Evolutionary conservation across 352 stramenopile genomes (phyloP).

Genomic region (Pythium rhizo-oryzae): DNA sequence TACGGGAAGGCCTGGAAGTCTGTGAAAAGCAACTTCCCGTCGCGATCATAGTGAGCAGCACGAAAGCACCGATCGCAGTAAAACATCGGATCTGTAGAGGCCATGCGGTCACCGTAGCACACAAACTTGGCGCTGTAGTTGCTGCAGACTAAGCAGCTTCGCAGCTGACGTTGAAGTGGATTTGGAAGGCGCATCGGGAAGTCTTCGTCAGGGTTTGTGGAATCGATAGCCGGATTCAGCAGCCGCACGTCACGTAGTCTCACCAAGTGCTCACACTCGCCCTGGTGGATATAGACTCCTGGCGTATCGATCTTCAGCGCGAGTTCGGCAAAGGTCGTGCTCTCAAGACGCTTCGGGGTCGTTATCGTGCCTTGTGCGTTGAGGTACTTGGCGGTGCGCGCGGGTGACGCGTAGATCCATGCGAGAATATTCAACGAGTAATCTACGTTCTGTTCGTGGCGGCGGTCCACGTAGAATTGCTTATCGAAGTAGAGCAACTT

Average conservation of each 20-base stretch:
- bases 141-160: conserved; percentile 74
- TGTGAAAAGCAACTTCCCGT: conserved; percentile 59
- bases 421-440: conserved; percentile 56
- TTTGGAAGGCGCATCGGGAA: conserved; percentile 76
- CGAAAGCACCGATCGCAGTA: conserved; percentile 79
- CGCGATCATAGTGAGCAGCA: conserved; percentile 56
- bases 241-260: conserved; percentile 66
- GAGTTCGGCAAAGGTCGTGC: conserved; percentile 41
- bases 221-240: conserved; percentile 49
- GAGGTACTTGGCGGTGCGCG: conserved; percentile 36
- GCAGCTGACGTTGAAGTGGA: conserved; percentile 42
- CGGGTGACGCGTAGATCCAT: conserved; percentile 55
- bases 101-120: conserved; percentile 74
- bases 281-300: conserved; percentile 74
- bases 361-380: neutral
- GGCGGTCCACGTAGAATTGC: conserved; percentile 64
- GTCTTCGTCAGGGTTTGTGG: conserved; percentile 23
- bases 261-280: conserved; percentile 77
- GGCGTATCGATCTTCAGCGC: conserved; percentile 56
- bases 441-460: conserved; percentile 40
- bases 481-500: conserved; percentile 69
- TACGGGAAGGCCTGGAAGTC: conserved; percentile 79
- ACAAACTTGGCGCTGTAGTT: conserved; percentile 80
- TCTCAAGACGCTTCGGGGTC: conserved; percentile 36
- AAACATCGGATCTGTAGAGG: conserved; percentile 73